phyloP scores from a whole-genome alignment of 106 monocot genomes.

The Dioscorea alata region DNA sequence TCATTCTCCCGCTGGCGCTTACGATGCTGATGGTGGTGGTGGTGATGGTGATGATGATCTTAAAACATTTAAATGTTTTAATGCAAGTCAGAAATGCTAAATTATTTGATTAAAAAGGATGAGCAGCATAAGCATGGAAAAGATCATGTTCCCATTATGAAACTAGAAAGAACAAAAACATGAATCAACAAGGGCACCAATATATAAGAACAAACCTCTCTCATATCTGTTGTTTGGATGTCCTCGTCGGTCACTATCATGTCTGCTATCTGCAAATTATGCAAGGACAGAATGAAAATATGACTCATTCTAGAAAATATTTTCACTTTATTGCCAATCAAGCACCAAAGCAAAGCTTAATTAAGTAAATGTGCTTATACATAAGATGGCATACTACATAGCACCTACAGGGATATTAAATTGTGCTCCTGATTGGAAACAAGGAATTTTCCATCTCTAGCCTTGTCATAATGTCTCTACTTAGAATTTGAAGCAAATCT shows the following conservation, averaged over 20 bases:
- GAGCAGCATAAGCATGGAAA: neutral
- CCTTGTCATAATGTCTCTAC: too few relatives aligned
- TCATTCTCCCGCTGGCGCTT: slow-evolving; percentile 81
- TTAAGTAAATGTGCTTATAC: too few relatives aligned
- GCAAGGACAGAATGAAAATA: too few relatives aligned
- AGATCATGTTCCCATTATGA: neutral
- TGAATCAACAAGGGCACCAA: neutral
- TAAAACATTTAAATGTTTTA: slow-evolving; percentile 32
- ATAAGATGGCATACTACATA: too few relatives aligned
- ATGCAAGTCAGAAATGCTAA: neutral
- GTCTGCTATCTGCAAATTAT: slow-evolving; percentile 62
- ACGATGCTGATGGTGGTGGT: slow-evolving; percentile 7
- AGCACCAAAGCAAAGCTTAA: too few relatives aligned
- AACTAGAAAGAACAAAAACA: neutral
- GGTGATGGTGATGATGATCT: too few relatives aligned
- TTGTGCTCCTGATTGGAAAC: too few relatives aligned
- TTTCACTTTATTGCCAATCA: too few relatives aligned
- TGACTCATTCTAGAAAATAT: too few relatives aligned
- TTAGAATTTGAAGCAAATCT: too few relatives aligned
- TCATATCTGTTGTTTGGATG: slow-evolving; percentile 45
- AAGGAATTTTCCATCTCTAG: too few relatives aligned
- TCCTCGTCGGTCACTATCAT: slow-evolving; percentile 36
- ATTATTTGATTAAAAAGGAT: neutral
- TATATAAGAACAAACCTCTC: slow-evolving; percentile 32
- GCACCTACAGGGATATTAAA: too few relatives aligned